A percentile compares a stretch with the other conserved stretches of the same genome.
phyloP scores from a whole-genome alignment of 2,329 filamentous ascomycete genomes.

The Colletotrichum aenigma region DNA sequence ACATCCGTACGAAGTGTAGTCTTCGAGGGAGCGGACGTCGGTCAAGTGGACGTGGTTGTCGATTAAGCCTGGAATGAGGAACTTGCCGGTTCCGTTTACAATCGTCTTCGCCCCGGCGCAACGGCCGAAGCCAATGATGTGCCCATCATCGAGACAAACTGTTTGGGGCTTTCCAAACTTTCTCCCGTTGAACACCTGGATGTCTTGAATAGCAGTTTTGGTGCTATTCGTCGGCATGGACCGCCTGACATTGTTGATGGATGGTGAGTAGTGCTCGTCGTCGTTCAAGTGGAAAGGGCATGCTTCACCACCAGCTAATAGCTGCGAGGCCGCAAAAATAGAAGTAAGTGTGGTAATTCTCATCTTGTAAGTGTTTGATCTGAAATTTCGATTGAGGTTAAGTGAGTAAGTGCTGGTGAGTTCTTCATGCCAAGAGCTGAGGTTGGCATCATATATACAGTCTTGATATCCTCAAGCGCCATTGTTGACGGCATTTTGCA shows the following conservation, averaged over 20 bases:
- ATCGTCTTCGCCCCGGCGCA: neutral
- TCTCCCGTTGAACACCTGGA: neutral
- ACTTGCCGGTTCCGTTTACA: conserved; percentile 25
- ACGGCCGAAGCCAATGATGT: neutral
- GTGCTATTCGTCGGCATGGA: neutral
- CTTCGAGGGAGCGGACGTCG: conserved; percentile 23
- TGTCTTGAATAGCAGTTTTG: neutral
- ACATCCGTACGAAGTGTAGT: conserved; percentile 28
- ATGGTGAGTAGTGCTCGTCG: neutral
- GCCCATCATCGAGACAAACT: neutral
- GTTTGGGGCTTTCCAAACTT: neutral
- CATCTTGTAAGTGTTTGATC: neutral
- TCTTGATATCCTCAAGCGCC: neutral
- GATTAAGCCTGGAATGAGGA: conserved; percentile 30
- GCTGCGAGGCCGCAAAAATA: neutral
- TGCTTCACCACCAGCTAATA: neutral
- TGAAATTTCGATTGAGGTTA: neutral
- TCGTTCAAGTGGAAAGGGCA: neutral
- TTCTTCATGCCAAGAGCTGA: neutral
- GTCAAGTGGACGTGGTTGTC: conserved; percentile 27
- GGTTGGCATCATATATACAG: neutral
- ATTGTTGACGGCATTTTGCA: neutral
- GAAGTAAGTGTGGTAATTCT: neutral
- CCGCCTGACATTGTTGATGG: neutral
- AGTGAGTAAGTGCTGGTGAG: neutral